Evolutionary conservation across 1,284 basidiomycete genomes (phyloP), one percentile per base, ranked within the genome.

Genomic region (Ceratobasidium sp.): DNA sequence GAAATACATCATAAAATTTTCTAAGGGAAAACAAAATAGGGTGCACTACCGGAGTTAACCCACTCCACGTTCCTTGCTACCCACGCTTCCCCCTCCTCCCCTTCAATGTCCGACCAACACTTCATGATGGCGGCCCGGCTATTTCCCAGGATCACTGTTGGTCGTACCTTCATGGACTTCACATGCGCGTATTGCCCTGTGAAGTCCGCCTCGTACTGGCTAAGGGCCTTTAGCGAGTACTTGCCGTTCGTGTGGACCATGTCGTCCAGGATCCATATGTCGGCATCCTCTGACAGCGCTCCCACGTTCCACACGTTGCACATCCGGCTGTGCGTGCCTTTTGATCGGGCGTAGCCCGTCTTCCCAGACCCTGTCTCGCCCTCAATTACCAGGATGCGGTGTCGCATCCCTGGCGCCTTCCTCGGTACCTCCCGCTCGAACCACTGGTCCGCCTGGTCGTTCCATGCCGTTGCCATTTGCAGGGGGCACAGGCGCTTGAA

Each of bases 181-280:
- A 51, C n/a, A 4, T 51, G 49, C 20, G 8, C 23, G 49, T 51
- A 51, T 2, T n/a, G 6, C 0, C 49, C 26, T 11, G 15, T 31
- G 54, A 60, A 60, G 58, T 60, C 58, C 17, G 35, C 58, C 31
- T 60, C 20, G 58, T 60, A 60, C 58, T 60, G 58, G 58, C 58
- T 60, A 5, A 60, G 33, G 0, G 58, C 58, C 33, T 60, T 37
- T 5, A 60, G 58, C 58, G 33, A 60, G 58, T 60, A 60, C 58
- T 37, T 37, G n/a, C 53, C 53, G 15, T 56, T 23, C 53, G 53
- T 3, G 7, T 23, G 23, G 53, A 56, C 26, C 53, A 56, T 56
- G 53, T 56, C 53, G 28, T 56, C 53, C 23, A 56, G 53, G 53
- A 56, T 28, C 53, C 53, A 56, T 5, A 56, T 26, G 15, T 56